Percentiles rank a stretch among this genome's conserved stretches.
phyloP scores from a whole-genome alignment of 2,329 filamentous ascomycete genomes.

The Xylariaceae sp. region DNA sequence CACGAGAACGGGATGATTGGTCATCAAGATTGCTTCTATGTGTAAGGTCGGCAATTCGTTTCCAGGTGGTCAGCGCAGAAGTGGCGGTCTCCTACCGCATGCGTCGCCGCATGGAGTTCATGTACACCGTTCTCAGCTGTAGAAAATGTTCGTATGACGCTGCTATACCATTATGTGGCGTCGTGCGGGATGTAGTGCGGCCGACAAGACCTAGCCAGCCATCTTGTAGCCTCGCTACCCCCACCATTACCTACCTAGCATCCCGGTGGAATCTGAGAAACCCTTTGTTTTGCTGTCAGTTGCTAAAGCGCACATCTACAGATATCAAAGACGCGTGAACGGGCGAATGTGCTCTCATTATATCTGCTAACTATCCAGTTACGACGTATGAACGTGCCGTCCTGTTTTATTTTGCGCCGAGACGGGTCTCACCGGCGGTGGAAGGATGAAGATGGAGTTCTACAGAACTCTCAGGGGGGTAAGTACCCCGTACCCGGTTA shows the following conservation, averaged over 20 bases:
- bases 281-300: slow-evolving; percentile 1
- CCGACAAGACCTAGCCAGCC: not conserved
- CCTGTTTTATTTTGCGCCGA: not conserved
- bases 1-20: slow-evolving; percentile 7
- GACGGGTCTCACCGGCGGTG: no score
- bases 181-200: not conserved
- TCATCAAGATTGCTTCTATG: not conserved
- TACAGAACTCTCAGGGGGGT: no score
- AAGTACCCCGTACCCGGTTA: not conserved
- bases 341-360: not conserved
- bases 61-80: no score
- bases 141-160: not conserved
- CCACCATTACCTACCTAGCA: slow-evolving; percentile 9
- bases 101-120: slow-evolving; percentile 1
- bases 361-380: not conserved
- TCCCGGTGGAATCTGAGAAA: not conserved
- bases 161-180: slow-evolving; percentile 7
- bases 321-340: not conserved
- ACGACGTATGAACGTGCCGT: slow-evolving; percentile 1
- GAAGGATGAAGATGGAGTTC: no score
- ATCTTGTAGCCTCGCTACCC: slow-evolving; percentile 7
- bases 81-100: not conserved
- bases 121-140: slow-evolving; percentile 1
- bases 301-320: slow-evolving; percentile 1
- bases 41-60: slow-evolving; percentile 3